Conservation (phyloP, 2,329 filamentous ascomycete genomes). For the Epichloe sibirici region DNA sequence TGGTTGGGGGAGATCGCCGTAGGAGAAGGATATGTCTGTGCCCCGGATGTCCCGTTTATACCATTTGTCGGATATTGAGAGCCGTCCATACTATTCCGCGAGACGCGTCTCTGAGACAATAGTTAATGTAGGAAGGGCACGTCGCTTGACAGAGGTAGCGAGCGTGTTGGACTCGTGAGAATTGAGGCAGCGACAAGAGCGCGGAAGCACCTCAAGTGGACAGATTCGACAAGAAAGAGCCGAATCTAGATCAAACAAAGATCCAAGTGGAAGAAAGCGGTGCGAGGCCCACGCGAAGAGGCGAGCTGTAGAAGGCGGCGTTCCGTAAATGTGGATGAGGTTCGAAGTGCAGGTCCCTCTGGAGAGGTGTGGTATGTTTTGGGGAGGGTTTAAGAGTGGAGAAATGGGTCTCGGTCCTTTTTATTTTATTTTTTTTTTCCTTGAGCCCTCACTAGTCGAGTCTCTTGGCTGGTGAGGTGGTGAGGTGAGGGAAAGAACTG, state of each 20-base stretch:
- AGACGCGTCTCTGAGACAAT: conserved; percentile 19
- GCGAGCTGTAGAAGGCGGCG: conserved; percentile 13
- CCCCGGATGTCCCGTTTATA: conserved; percentile 40
- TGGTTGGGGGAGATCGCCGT: conserved; percentile 40
- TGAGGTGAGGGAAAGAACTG: conserved; percentile 8
- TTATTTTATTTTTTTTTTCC: conserved; percentile 21
- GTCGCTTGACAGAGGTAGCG: background rate
- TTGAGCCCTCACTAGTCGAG: conserved; percentile 2
- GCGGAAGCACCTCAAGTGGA: conserved; percentile 6
- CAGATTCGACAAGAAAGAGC: conserved; percentile 8
- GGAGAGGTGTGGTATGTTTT: conserved; percentile 28
- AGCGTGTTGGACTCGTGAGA: conserved; percentile 1
- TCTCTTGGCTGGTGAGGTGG: conserved; percentile 10
- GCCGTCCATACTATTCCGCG: conserved; percentile 40
- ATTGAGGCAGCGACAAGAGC: conserved; percentile 4
- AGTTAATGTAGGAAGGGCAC: conserved; percentile 1
- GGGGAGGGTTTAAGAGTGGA: conserved; percentile 34
- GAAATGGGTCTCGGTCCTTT: conserved; percentile 32
- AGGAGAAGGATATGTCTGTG: conserved; percentile 37
- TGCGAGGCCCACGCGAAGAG: conserved; percentile 16
- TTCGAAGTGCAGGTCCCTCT: conserved; percentile 25
- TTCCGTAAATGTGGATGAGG: conserved; percentile 27
- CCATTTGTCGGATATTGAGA: conserved; percentile 42
- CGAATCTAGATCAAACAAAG: conserved; percentile 1
- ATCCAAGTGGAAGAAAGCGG: conserved; percentile 6